Evolutionary conservation across 2,329 filamentous ascomycete genomes (phyloP).

Genomic region (Claviceps sp.): DNA sequence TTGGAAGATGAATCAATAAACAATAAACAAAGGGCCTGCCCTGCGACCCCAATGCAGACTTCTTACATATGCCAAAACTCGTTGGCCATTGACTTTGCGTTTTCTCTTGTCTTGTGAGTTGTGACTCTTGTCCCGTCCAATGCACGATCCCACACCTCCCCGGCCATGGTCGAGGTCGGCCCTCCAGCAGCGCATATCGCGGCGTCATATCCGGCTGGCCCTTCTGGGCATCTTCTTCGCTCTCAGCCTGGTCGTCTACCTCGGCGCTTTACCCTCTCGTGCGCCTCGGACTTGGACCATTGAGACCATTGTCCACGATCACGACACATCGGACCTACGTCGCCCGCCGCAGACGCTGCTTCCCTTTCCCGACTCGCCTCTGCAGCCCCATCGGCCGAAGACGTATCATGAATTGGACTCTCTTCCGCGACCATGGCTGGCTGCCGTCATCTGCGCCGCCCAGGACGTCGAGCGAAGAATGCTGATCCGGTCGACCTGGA

Average conservation of each 20-base stretch:
- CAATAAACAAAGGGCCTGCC: no score
- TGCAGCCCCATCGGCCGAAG: conserved; percentile 2
- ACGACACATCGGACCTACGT: background rate
- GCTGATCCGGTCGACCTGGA: conserved; percentile 20
- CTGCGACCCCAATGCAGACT: no score
- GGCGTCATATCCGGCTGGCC: background rate
- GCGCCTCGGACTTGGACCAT: conserved; percentile 2
- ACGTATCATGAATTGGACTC: background rate
- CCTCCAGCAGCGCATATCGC: conserved; percentile 1
- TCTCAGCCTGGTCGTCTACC: background rate
- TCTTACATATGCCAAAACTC: no score
- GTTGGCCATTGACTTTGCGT: no score
- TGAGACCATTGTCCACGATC: conserved; percentile 5
- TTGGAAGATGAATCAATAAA: no score
- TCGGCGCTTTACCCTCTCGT: background rate
- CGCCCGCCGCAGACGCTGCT: conserved; percentile 8
- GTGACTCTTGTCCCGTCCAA: no score
- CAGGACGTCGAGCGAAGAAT: conserved; percentile 15
- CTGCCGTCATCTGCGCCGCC: conserved; percentile 17
- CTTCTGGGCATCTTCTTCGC: background rate
- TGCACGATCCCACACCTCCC: no score
- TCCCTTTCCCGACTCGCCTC: conserved; percentile 15
- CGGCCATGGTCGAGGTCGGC: background rate
- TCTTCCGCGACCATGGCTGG: conserved; percentile 14
- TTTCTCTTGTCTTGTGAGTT: no score